Evolutionary conservation across 192 early-diverging fungal genomes (phyloP).

Genomic region (Coemansia sp.): DNA sequence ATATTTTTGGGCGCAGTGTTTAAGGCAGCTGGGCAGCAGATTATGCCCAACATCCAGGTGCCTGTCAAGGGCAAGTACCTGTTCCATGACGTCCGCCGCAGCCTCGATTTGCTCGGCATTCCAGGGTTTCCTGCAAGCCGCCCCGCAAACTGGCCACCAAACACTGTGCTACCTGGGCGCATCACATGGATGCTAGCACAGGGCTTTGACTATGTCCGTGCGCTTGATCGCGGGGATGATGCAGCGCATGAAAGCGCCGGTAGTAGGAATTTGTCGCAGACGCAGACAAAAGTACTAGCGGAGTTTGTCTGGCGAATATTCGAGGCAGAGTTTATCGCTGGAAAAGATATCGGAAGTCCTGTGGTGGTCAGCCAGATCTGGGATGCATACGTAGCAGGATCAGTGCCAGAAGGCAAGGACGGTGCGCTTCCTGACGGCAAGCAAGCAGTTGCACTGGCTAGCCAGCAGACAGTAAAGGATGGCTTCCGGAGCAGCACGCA

Average conservation of each 20-base stretch:
- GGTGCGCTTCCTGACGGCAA: constrained; percentile 14
- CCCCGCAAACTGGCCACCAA: constrained; percentile 33
- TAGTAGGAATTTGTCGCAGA: not conserved
- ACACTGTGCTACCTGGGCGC: constrained; percentile 25
- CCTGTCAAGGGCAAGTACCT: constrained; percentile 34
- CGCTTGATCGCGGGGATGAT: constrained; percentile 7
- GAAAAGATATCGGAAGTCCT: constrained; percentile 29
- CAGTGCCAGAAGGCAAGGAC: not conserved
- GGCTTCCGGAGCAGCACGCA: constrained; percentile 49
- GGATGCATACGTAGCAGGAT: constrained; percentile 22
- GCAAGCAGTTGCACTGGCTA: constrained; percentile 28
- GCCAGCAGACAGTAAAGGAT: constrained; percentile 11
- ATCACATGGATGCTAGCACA: constrained; percentile 45
- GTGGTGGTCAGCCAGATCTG: constrained; percentile 33
- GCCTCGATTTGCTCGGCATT: constrained; percentile 16
- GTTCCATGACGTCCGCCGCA: constrained; percentile 47
- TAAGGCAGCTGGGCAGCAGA: constrained; percentile 19
- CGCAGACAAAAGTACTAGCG: constrained; percentile 17
- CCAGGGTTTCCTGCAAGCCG: constrained; percentile 21
- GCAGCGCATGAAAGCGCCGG: not conserved
- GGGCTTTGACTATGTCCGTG: constrained; percentile 18
- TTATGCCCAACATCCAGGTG: constrained; percentile 29
- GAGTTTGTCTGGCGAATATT: constrained; percentile 48
- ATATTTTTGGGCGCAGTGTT: constrained; percentile 40
- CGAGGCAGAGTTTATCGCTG: constrained; percentile 35